Evolutionary conservation across 208 protist genomes (phyloP), one percentile per base, ranked within the genome.

Genomic region (Acanthamoeba triangularis): DNA sequence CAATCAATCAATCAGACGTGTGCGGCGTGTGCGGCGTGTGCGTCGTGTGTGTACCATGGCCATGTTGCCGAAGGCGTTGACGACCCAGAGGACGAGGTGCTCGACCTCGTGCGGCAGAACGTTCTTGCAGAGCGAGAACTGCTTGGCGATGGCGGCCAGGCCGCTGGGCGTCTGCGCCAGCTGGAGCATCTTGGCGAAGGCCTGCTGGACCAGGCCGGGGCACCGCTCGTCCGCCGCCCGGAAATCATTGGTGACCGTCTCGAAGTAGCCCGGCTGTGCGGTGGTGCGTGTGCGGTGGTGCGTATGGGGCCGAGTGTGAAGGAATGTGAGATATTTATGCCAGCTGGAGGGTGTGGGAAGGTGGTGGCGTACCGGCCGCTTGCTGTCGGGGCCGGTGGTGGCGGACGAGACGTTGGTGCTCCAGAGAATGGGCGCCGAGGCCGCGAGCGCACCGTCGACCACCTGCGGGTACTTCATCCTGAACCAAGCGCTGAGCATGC

Each of bases 401-500:
- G 92, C 76, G 23, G 94, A 93, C 11, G 93, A 88, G 3, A 97
- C 85, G 20, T 95, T 96, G 18, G 90, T 56, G 78, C 97, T 97
- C 30, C 72, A 84, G 20, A 96, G 63, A 59, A 98, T 96, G 6
- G 98, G 98, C 18, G 97, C 97, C 5, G 95, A 96, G 14, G 97
- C 96, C 8, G 97, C 98, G 1, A 98, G 74, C 13, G 96, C 95
- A 41, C 94, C 98, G 80, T 96, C 97, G 3, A 98, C 74, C n/a
- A 97, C 59, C 28, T 98, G 90, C 41, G 98, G 98, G 59, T 98
- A 99, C 74, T 98, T 98, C 37, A 98, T 97, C 76, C 76, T 49
- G 76, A 85, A 33, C 90, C 90, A 94, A n/a, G 90, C 90, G 90
- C 63, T 80, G 35, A 94, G 90, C 90, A 94, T 94, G 90, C 56